Base-by-base conservation (phyloP, 805 yeast genomes). In the Starmerella gropengiesseri region DNA sequence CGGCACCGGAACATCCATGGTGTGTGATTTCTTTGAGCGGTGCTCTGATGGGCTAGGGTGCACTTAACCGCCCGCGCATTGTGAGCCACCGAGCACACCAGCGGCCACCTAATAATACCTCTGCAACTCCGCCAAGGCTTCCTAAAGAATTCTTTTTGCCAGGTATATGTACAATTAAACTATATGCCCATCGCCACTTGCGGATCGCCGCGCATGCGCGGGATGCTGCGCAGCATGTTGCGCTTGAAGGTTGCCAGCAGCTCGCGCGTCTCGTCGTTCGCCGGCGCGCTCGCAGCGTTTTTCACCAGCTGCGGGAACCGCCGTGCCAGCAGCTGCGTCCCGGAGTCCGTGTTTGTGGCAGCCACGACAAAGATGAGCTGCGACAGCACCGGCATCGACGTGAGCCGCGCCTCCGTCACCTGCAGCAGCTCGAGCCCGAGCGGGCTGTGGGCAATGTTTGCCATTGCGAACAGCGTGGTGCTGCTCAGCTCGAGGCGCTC, bases 321-420 rank as follows among this genome's bases (percentile, higher is more conserved):
- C 14, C 38, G 44, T 3, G 28, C 44, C 30, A 53, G 45, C 14
- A 31, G 25, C 6, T 30, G 31, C 9, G 53, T 49, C 4, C 53
- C 52, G 12, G 31, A 48, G 8, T 26, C 19, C 9, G 50, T 34
- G 23, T n/a, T 5, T 11, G 54, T 48, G 6, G 54, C 55, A 3
- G 53, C 50, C 1, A 49, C 45, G 5, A 45, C 45, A 8, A 53
- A 28, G 18, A 42, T 19, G 12, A 51, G 41, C 18, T 48, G 48
- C 11, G 29, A 19, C 5, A 39, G 42, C 4, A 31, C 21, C 9
- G 55, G 45, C 19, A 55, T 32, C 12, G 21, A 5, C 7, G 17
- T 17, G 12, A 52, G 23, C 5, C 38, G 28, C 11, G 40, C 18
- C 16, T 45, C 37, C 1, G 45, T 26, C 18, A 52, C 23, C 1